Base-by-base conservation (phyloP, 208 protist species). In the Leishmania arabica region DNA sequence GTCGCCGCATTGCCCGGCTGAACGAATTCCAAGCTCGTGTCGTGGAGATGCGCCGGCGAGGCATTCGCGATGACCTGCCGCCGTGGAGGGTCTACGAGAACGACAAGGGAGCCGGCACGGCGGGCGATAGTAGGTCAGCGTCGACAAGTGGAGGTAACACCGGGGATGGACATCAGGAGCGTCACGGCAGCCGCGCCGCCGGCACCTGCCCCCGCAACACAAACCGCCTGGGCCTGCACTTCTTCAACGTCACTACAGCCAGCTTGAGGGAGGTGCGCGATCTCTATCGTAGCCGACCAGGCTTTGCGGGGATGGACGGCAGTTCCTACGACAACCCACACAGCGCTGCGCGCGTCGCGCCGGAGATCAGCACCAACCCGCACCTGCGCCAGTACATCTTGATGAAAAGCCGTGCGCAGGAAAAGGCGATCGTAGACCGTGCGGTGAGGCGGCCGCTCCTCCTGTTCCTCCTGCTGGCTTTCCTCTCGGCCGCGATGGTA, bases 271-370 rank as follows among this genome's bases (percentile, higher is more conserved):
- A 78, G 21, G 65, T 93, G 45, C 77, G 76, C 5, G 74, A 87
- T 13, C 45, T 78, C 9, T 88, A 89, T 69, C 53, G 80, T 11
- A 77, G 51, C n/a, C 84, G 76, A 1, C 84, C 80, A 13, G 69
- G 74, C 47, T 93, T 91, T 65, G 85, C 82, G 6, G 90, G 90
- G 1, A 86, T 93, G 75, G 85, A 90, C 53, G 87, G 88, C 77
- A 85, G 84, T 60, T 72, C 81, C 11, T 93, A 86, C 81, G 87
- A 91, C 77, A 84, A 78, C 78, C 71, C 81, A 7, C 62, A 1
- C 31, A 88, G 83, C 65, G 79, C 78, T 1, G 81, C 82, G 21
- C 81, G 80, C 7, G 87, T 75, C 24, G 79, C 78, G 9, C 78
- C 81, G 24, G 79, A 89, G 83, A 62, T 86, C 8, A 8, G n/a